Evolutionary conservation across 2,329 filamentous ascomycete species (phyloP).

Genomic region (Monosporascus sp.): DNA sequence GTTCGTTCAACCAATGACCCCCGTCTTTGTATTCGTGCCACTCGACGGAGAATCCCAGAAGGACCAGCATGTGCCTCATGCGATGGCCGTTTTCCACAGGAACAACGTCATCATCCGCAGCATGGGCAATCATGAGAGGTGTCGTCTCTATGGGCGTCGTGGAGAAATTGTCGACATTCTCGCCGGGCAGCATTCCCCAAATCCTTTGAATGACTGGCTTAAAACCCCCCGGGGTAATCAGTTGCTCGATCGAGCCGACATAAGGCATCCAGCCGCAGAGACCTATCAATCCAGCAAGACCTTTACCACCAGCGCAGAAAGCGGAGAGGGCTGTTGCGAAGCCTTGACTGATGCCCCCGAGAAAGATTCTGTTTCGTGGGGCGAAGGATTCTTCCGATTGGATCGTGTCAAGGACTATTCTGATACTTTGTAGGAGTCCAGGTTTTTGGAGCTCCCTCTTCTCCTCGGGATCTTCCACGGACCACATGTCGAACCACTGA

Average conservation of each 20-base stretch:
- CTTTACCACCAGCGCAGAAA: constrained; percentile 1
- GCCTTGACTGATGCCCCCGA: constrained; percentile 28
- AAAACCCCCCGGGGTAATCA: too few species aligned
- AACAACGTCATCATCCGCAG: constrained; percentile 23
- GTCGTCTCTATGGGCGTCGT: too few species aligned
- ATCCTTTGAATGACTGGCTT: too few species aligned
- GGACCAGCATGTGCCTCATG: constrained; percentile 15
- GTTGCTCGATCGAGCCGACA: too few species aligned
- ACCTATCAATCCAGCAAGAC: constrained; percentile 23
- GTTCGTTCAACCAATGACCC: constrained; percentile 24
- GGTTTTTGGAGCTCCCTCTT: constrained; percentile 14
- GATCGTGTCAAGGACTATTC: constrained; percentile 12
- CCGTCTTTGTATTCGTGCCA: constrained; percentile 24
- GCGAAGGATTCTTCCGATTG: constrained; percentile 17
- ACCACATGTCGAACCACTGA: constrained; percentile 41
- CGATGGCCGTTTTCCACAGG: constrained; percentile 18
- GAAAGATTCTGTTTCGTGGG: constrained; percentile 19
- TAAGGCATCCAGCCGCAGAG: constrained; percentile 25
- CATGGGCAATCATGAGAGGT: constrained; percentile 14
- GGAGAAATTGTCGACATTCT: too few species aligned
- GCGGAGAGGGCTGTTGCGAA: constrained; percentile 20
- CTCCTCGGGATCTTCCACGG: constrained; percentile 42
- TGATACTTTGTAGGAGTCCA: constrained; percentile 18
- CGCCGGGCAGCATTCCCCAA: too few species aligned
- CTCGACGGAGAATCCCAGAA: constrained; percentile 9